Conservation (phyloP, 768 basidiomycete genomes). For the Leucocoprinus leucothites region DNA sequence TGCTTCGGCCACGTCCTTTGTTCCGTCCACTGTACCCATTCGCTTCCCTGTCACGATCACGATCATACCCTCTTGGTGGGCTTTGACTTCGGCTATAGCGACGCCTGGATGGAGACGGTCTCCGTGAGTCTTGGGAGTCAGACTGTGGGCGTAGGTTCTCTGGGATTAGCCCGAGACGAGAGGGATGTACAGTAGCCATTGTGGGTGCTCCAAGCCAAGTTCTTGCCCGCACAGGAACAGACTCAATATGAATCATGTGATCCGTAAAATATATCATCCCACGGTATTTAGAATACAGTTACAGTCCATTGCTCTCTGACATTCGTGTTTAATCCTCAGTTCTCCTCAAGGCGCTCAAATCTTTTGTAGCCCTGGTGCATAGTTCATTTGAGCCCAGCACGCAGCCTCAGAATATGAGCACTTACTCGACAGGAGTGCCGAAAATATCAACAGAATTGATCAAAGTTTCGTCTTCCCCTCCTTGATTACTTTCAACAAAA, state of each 20-base stretch:
- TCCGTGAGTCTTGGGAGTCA: conserved; percentile 25
- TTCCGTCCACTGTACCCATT: conserved; percentile 22
- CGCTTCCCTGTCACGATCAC: conserved; percentile 28
- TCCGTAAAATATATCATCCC: too few species aligned
- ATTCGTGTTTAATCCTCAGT: conserved; percentile 1
- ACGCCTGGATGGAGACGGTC: conserved; percentile 44
- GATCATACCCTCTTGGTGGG: conserved; percentile 27
- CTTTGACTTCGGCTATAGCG: conserved; percentile 24
- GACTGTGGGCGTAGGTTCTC: conserved; percentile 27
- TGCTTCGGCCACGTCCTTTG: conserved; percentile 11
- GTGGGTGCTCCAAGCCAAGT: neutral
- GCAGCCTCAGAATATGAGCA: neutral
- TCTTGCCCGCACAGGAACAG: too few species aligned
- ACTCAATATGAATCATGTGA: too few species aligned
- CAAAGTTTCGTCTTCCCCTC: conserved; percentile 54
- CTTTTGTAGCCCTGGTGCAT: conserved; percentile 1
- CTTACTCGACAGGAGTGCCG: conserved; percentile 55
- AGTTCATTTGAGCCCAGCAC: neutral
- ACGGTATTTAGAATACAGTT: too few species aligned
- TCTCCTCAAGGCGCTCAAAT: conserved; percentile 6
- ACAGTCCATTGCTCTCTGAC: too few species aligned
- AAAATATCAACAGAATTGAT: conserved; percentile 67
- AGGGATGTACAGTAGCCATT: conserved; percentile 78
- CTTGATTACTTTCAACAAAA: conserved; percentile 68
- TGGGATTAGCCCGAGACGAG: conserved; percentile 65